Base-by-base conservation (phyloP, 2,329 filamentous ascomycete species). In the Neoarthrinium moseri region DNA sequence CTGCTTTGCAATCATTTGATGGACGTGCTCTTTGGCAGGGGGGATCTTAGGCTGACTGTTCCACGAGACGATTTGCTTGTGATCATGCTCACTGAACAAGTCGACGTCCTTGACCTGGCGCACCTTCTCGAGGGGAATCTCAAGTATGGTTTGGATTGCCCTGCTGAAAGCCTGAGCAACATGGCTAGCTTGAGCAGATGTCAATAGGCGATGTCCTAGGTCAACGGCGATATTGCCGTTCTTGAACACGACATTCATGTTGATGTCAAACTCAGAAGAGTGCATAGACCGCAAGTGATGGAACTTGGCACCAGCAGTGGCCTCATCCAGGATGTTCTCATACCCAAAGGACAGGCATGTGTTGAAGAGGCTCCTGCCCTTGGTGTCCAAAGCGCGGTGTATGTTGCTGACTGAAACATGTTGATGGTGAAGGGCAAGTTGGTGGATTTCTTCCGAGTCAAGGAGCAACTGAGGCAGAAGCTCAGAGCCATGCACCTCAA, bases 21-120 rank as follows among this genome's bases (percentile, higher is more conserved):
- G 73, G 0, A 78, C 56, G 52, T 74, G 55, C 11, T 58, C 68
- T 41, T 65, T 70, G 37, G 63, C 64, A 55, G 67, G 63, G 5
- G 71, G 65, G 2, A 70, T 65, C 2, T 68, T 67, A 1, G 62
- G 58, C 23, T 71, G 69, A 51, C 71, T 71, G 41, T 77, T 78
- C 64, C 79, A 80, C 5, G 72, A 69, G 6, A 75, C 57, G 33
- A 83, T 72, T 45, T 80, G 77, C 4, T 73, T 67, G 50, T 75
- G 74, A 52, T 84, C 80, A 7, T 73, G 66, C 38, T 78, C 73
- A 11, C 71, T 80, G 53, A 83, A 80, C 3, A 80, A 65, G 56
- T 80, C 73, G 21, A 76, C 61, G 17, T 75, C 63, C 5, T 65
- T 70, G 41, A 80, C 63, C 4, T 64, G 60, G n/a, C n/a, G n/a